These are phyloP conservation scores for Hanseniaspora gamundiae DNA, from an alignment of 1,139 yeast species.

Conservation along the genomic window DNA sequence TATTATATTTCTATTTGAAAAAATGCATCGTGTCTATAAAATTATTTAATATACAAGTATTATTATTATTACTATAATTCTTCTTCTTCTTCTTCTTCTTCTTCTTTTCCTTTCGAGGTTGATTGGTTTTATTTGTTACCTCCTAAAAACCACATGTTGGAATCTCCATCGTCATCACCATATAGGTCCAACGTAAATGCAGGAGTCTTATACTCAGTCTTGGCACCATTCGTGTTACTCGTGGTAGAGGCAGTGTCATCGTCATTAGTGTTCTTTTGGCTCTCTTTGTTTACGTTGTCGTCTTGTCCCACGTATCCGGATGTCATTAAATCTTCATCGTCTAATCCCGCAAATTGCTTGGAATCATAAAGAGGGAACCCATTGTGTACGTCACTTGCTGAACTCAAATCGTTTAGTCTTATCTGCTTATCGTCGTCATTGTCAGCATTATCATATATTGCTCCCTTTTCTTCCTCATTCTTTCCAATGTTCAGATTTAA, in stretches of 20 bases:
- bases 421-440: no score
- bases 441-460: no score
- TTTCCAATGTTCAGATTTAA: no score
- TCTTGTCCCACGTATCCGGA: no score
- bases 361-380: no score
- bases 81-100: no score
- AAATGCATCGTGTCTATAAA: neutral
- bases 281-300: no score
- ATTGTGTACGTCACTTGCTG: no score
- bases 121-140: slow-evolving; percentile 15
- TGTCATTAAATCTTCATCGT: slow-evolving; percentile 17
- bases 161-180: slow-evolving; percentile 17
- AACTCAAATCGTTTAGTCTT: no score
- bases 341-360: slow-evolving; percentile 9
- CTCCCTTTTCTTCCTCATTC: no score
- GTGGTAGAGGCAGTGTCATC: neutral
- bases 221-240: neutral
- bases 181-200: slow-evolving; percentile 18
- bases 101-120: neutral
- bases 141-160: slow-evolving; percentile 21
- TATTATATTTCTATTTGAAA: no score
- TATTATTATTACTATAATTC: neutral
- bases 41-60: neutral
- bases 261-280: no score
- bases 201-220: slow-evolving; percentile 12